Evolutionary conservation across 495 filamentous ascomycete species (phyloP).

Genomic region (Hypomontagnella submonticulosa): DNA sequence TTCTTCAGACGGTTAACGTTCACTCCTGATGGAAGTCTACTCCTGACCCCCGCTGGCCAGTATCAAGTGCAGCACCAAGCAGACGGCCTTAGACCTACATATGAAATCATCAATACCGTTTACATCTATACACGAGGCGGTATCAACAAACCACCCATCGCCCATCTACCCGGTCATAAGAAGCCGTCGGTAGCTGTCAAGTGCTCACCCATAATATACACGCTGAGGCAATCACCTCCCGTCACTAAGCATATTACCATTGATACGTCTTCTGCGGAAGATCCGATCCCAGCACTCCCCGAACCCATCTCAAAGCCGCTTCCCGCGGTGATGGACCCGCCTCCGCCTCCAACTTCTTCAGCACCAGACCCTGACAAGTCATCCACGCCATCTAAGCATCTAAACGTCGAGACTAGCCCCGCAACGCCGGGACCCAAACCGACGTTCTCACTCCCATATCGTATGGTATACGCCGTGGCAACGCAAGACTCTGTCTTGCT

Average conservation of each 20-base stretch:
- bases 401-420: conserved; percentile 64
- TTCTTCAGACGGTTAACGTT: conserved; percentile 97
- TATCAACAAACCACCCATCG: conserved; percentile 95
- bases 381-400: conserved; percentile 57
- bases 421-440: conserved; percentile 67
- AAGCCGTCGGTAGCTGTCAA: conserved; percentile 97
- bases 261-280: conserved; percentile 89
- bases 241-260: conserved; percentile 89
- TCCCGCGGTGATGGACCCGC: conserved; percentile 81
- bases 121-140: conserved; percentile 98
- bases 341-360: conserved; percentile 68
- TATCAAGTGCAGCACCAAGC: conserved; percentile 82
- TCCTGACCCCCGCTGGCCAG: conserved; percentile 96
- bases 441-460: conserved; percentile 87
- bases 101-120: conserved; percentile 95
- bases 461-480: conserved; percentile 95
- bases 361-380: conserved; percentile 57
- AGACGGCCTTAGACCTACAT: conserved; percentile 76
- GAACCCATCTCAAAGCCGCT: conserved; percentile 76
- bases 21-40: conserved; percentile 91
- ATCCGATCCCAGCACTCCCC: conserved; percentile 82
- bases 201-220: conserved; percentile 92
- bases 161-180: conserved; percentile 97
- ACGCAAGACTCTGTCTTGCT: conserved; percentile 96
- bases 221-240: conserved; percentile 72